A percentile compares a stretch with the other conserved stretches of the same genome.
These are phyloP conservation scores for Paracoccidioides brasiliensis DNA, from an alignment of 2,329 filamentous ascomycete species.

Conservation along the genomic window DNA sequence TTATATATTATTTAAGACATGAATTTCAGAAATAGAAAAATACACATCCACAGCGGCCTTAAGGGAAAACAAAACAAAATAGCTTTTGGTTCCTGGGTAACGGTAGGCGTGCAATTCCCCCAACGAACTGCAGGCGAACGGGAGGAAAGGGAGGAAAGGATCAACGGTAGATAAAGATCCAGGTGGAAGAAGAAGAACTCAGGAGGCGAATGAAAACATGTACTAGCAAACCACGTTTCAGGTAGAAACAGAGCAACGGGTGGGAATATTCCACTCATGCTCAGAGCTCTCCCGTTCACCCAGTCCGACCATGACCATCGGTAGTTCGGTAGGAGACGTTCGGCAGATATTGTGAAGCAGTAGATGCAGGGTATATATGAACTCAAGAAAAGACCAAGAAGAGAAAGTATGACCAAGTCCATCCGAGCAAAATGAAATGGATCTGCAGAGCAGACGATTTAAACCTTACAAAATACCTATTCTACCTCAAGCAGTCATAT, in stretches of 20 bases:
- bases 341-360: background rate
- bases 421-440: background rate
- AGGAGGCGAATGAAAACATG: background rate
- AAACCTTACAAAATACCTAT: background rate
- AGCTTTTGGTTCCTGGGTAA: background rate
- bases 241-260: background rate
- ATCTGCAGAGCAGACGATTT: background rate
- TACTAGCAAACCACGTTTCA: background rate
- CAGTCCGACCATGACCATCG: background rate
- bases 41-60: background rate
- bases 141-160: background rate
- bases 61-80: background rate
- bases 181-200: background rate
- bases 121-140: background rate
- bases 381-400: background rate
- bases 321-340: background rate
- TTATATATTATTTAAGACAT: slow-evolving; percentile 2
- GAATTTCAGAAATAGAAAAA: background rate
- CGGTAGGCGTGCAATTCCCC: background rate
- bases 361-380: background rate
- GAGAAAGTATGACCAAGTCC: background rate
- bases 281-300: background rate
- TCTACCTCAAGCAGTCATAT: background rate
- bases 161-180: background rate
- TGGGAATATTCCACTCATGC: background rate